phyloP scores from a whole-genome alignment of 1,139 yeast species.

The Casaregolazyma lundiana region DNA sequence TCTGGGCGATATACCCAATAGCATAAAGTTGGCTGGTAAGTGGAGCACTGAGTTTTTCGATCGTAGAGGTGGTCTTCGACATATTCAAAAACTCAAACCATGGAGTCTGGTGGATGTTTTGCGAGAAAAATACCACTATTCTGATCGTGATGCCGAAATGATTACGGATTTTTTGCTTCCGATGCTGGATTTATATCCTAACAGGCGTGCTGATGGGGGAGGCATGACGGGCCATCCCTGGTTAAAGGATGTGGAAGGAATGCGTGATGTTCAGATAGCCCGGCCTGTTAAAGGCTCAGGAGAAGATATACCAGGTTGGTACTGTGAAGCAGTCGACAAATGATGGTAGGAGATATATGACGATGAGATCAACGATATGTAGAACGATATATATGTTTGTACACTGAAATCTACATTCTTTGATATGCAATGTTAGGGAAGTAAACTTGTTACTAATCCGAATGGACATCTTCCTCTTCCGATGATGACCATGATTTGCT shows the following conservation, averaged over 20 bases:
- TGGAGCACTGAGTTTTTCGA: constrained; percentile 52
- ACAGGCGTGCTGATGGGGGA: constrained; percentile 71
- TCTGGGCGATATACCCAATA: constrained; percentile 56
- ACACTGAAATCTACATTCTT: neutral
- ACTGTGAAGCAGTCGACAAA: constrained; percentile 32
- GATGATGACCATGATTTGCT: constrained; percentile 12
- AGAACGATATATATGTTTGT: neutral
- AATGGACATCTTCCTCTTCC: constrained; percentile 14
- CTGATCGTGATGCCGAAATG: constrained; percentile 49
- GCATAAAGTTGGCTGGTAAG: constrained; percentile 49
- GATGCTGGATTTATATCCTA: constrained; percentile 69
- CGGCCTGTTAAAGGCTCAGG: constrained; percentile 62
- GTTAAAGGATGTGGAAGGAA: constrained; percentile 60
- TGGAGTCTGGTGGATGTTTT: constrained; percentile 68
- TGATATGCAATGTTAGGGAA: neutral
- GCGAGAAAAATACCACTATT: constrained; percentile 66
- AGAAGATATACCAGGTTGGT: constrained; percentile 76
- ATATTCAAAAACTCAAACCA: constrained; percentile 59
- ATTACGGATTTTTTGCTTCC: constrained; percentile 64
- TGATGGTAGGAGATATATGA: neutral
- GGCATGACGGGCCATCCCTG: constrained; percentile 76
- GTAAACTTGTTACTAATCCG: constrained; percentile 7
- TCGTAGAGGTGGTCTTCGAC: constrained; percentile 48
- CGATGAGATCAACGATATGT: neutral
- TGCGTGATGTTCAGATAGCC: constrained; percentile 47